A percentile compares a stretch with the other conserved stretches of the same genome.
Conservation (phyloP, 2,329 filamentous ascomycete species). For the Graphiopsis chlorocephala region DNA sequence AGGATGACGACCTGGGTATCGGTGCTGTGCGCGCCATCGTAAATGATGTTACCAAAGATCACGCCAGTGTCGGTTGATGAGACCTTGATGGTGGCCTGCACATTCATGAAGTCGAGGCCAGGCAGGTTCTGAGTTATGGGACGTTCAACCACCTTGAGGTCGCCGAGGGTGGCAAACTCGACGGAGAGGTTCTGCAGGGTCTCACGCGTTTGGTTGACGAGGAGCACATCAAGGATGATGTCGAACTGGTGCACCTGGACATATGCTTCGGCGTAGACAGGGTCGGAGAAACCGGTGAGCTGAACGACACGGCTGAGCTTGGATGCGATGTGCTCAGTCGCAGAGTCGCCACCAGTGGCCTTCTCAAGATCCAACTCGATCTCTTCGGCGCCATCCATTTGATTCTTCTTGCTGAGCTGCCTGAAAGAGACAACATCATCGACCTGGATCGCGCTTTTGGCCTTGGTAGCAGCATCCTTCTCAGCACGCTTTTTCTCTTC, state of each 20-base stretch:
- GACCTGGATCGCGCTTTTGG: constrained; percentile 90
- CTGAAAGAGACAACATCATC: constrained; percentile 92
- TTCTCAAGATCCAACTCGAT: constrained; percentile 88
- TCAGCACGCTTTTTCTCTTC: constrained; percentile 98
- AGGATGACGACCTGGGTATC: constrained; percentile 97
- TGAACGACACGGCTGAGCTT: constrained; percentile 96
- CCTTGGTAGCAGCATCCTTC: constrained; percentile 87
- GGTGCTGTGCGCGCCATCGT: constrained; percentile 87
- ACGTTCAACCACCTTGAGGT: constrained; percentile 95
- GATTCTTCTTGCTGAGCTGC: constrained; percentile 89
- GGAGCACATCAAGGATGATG: constrained; percentile 90
- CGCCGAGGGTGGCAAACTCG: constrained; percentile 96
- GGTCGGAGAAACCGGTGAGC: constrained; percentile 95
- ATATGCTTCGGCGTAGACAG: constrained; percentile 98
- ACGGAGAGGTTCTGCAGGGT: constrained; percentile 96
- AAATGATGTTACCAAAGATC: constrained; percentile 98
- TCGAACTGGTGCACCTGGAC: constrained; percentile 99
- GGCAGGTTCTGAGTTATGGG: constrained; percentile 94
- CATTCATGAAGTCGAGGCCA: constrained; percentile 95
- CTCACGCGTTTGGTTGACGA: constrained; percentile 96
- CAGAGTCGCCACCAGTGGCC: constrained; percentile 85
- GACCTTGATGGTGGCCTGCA: constrained; percentile 98
- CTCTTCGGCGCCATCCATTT: constrained; percentile 75
- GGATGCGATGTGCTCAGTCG: constrained; percentile 80
- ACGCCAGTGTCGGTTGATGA: constrained; percentile 97